Conservation (phyloP, 345 rosid genomes). For the Eucalyptus pauciflora region DNA sequence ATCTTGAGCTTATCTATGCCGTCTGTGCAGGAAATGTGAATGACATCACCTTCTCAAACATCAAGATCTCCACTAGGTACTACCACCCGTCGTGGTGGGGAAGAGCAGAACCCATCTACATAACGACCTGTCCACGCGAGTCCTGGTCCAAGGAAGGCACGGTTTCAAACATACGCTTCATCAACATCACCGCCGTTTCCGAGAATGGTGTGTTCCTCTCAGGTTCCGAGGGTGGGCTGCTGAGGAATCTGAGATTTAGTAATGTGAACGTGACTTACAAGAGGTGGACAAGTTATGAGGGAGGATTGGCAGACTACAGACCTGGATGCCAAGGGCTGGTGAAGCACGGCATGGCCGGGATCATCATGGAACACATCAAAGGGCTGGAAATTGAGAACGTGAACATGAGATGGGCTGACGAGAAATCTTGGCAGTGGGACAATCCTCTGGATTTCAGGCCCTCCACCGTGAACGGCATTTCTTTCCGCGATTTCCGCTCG, state of each 20-base stretch:
- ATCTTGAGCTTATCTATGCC: not conserved
- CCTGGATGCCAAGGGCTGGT: slow-evolving; percentile 88
- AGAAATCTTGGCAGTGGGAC: slow-evolving; percentile 32
- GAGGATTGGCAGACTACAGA: slow-evolving; percentile 73
- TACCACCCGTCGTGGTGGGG: slow-evolving; percentile 95
- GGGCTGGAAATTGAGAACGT: slow-evolving; percentile 73
- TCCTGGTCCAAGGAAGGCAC: slow-evolving; percentile 39
- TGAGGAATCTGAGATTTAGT: slow-evolving; percentile 51
- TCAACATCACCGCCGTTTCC: slow-evolving; percentile 55
- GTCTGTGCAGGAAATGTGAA: slow-evolving; percentile 67
- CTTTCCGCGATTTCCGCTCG: slow-evolving; percentile 57
- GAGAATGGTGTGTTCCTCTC: slow-evolving; percentile 85
- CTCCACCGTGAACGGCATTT: slow-evolving; percentile 58
- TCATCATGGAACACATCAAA: slow-evolving; percentile 78
- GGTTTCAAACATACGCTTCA: slow-evolving; percentile 51
- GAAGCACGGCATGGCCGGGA: slow-evolving; percentile 61
- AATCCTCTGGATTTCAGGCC: slow-evolving; percentile 81
- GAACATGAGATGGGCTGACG: slow-evolving; percentile 55
- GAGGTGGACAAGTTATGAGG: slow-evolving; percentile 60
- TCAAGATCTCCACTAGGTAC: slow-evolving; percentile 76
- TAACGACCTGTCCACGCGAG: slow-evolving; percentile 62
- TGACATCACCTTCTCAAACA: slow-evolving; percentile 72
- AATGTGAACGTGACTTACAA: slow-evolving; percentile 48
- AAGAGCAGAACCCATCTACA: slow-evolving; percentile 89
- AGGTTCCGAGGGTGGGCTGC: slow-evolving; percentile 55